Evolutionary conservation across 257 asterid species (phyloP).

Genomic region (Schizonepeta tenuifolia): DNA sequence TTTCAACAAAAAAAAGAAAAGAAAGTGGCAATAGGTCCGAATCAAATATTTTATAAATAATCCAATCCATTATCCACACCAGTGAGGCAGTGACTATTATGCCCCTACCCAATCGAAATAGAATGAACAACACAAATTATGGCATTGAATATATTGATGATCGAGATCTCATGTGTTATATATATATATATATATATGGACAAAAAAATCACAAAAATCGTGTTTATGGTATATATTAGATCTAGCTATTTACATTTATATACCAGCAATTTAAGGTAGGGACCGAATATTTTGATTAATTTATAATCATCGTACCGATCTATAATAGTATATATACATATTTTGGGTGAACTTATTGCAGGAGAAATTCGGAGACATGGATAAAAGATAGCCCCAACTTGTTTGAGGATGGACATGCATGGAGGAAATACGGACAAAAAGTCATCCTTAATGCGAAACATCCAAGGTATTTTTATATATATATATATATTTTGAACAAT

Average conservation of each 20-base stretch:
- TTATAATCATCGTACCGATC: too few relatives aligned
- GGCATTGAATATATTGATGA: too few relatives aligned
- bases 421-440: conserved; percentile 91
- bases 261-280: background rate
- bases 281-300: background rate
- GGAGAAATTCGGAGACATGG: conserved; percentile 51
- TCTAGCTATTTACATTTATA: background rate
- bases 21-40: background rate
- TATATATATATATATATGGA: too few relatives aligned
- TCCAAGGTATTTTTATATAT: conserved; percentile 51
- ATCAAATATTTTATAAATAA: too few relatives aligned
- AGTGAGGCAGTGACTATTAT: conserved; percentile 15
- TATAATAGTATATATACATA: too few relatives aligned
- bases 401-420: conserved; percentile 64
- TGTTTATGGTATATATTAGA: background rate
- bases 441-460: conserved; percentile 48
- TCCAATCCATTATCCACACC: background rate
- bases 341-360: conserved; percentile 34
- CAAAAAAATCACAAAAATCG: background rate
- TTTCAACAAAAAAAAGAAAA: too few relatives aligned
- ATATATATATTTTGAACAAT: too few relatives aligned
- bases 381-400: conserved; percentile 36
- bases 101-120: background rate
- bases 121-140: too few relatives aligned
- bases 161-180: too few relatives aligned